Conservation (phyloP, 2,329 filamentous ascomycete species). For the Paraphoma chrysanthemicola region DNA sequence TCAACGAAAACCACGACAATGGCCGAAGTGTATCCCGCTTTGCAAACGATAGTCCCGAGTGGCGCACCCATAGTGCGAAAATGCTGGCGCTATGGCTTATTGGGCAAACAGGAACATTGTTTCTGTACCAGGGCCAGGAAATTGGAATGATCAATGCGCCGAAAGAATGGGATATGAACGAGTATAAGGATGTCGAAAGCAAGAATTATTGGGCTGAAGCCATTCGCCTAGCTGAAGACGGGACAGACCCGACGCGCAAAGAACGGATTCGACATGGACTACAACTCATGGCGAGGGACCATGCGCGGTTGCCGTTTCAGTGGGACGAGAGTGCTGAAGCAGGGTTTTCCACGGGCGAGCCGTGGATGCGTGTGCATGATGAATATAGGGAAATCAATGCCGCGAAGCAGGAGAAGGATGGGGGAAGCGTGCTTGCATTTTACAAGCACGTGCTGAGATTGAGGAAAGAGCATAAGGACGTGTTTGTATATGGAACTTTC, state of each 20-base stretch:
- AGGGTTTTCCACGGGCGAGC: slow-evolving; percentile 68
- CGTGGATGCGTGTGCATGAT: slow-evolving; percentile 76
- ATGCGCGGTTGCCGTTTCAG: slow-evolving; percentile 75
- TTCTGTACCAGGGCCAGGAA: slow-evolving; percentile 68
- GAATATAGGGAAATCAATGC: slow-evolving; percentile 68
- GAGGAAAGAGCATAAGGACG: slow-evolving; percentile 66
- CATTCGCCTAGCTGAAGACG: slow-evolving; percentile 33
- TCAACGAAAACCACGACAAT: slow-evolving; percentile 71
- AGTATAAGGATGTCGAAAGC: slow-evolving; percentile 71
- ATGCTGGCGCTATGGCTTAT: slow-evolving; percentile 61
- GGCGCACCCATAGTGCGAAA: slow-evolving; percentile 57
- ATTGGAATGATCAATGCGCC: slow-evolving; percentile 67
- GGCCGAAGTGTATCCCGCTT: slow-evolving; percentile 63
- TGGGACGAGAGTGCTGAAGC: slow-evolving; percentile 68
- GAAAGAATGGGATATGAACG: slow-evolving; percentile 55
- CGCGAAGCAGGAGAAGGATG: slow-evolving; percentile 57
- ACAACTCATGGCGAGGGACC: slow-evolving; percentile 69
- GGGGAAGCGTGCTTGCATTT: slow-evolving; percentile 64
- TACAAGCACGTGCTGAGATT: slow-evolving; percentile 67
- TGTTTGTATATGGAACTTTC: slow-evolving; percentile 74
- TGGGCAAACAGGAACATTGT: slow-evolving; percentile 61
- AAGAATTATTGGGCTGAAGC: slow-evolving; percentile 51
- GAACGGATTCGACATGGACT: slow-evolving; percentile 55
- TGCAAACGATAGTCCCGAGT: slow-evolving; percentile 54
- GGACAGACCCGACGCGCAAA: slow-evolving; percentile 40